phyloP scores from a whole-genome alignment of 331 rosid species.

The Malus hybrid region DNA sequence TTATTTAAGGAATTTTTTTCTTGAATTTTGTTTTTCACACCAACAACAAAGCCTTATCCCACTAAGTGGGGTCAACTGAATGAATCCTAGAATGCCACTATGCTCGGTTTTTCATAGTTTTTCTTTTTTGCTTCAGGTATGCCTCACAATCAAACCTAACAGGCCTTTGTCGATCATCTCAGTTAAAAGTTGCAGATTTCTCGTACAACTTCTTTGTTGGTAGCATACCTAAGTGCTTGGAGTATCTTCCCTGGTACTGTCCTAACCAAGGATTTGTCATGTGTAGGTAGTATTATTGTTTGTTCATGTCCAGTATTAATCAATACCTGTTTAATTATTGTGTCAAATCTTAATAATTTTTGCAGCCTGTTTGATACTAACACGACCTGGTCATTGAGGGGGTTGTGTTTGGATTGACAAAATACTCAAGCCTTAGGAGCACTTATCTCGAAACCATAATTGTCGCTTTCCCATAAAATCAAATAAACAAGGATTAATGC shows the following conservation, averaged over 20 bases:
- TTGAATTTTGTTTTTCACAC: conserved; percentile 3
- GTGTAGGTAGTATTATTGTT: background rate
- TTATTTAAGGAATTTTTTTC: conserved; percentile 15
- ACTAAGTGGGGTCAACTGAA: too few relatives aligned
- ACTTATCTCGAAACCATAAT: background rate
- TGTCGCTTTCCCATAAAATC: background rate
- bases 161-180: conserved; percentile 61
- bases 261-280: background rate
- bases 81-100: too few relatives aligned
- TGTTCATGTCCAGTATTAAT: background rate
- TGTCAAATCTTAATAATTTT: background rate
- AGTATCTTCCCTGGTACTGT: conserved; percentile 68
- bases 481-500: background rate
- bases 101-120: background rate
- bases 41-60: too few relatives aligned
- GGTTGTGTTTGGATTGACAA: background rate
- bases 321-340: background rate
- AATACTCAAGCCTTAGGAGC: background rate
- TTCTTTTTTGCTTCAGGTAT: conserved; percentile 45
- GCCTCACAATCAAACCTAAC: conserved; percentile 34
- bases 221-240: conserved; percentile 76
- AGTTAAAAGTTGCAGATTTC: conserved; percentile 68
- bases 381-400: background rate
- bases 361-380: background rate
- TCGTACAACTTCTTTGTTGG: conserved; percentile 88